Base-by-base conservation (phyloP, 148 eudicot species). In the Silene uniflora region DNA sequence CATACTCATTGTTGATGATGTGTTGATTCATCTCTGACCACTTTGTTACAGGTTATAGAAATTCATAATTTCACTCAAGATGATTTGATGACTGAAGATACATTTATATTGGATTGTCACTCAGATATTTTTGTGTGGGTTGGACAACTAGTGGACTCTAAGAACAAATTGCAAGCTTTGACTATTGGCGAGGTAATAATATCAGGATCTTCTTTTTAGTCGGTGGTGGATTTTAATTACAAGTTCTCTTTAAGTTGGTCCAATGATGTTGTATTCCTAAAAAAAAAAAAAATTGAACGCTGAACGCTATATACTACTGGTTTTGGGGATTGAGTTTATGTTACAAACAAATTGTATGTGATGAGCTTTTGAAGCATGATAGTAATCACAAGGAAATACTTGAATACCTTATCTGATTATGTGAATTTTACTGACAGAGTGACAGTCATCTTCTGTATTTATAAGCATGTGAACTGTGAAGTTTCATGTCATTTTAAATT, bases 61-160 rank as follows among this genome's bases (percentile, higher is more conserved):
- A 84, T 96, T 75, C 79, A 85, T 81, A 96, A 89, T 81, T 96
- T 89, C 89, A 83, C 82, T 71, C 99, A 96, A 84, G 98, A 96
- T 39, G 98, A 96, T 88, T 84, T 96, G 79, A 89, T 90, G 91
- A 96, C 99, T 47, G 99, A 96, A 81, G 99, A 96, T 80, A 76
- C 92, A 63, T 92, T 84, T 75, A 84, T 96, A 79, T 89, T 96
- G 76, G 95, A 96, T 78, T 87, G 92, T 81, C 95, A 85, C 79
- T 82, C 91, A 14, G 94, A 89, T 76, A 81, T 96, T 27, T 96
- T 85, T 80, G 90, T 96, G 47, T 96, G 99, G 99, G 94, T 96
- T 55, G 99, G 99, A 76, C 91, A 87, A 75, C 85, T 87, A 77
- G 93, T 93, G 58, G 97, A 93, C 32, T 67, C 91, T 65, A 93